These are phyloP conservation scores for Verbascum thapsus DNA, from an alignment of 257 asterid species.

Conservation along the genomic window DNA sequence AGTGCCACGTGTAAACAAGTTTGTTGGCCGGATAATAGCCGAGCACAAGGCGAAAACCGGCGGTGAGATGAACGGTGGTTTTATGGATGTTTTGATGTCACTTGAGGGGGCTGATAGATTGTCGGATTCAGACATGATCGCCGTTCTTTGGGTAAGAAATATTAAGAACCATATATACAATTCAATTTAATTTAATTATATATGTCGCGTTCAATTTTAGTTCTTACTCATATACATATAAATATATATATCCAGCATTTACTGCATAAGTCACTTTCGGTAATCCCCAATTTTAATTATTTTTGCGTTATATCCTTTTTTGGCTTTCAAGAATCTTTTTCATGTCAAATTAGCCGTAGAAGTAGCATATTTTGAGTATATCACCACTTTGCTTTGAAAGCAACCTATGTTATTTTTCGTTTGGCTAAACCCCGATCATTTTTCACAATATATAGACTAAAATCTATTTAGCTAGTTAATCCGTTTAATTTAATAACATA, in stretches of 20 bases:
- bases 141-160: slow-evolving; percentile 80
- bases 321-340: slow-evolving; percentile 9
- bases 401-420: not conserved
- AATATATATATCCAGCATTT: not conserved
- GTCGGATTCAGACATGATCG: slow-evolving; percentile 79
- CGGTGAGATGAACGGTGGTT: slow-evolving; percentile 34
- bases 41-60: slow-evolving; percentile 38
- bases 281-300: slow-evolving; percentile 28
- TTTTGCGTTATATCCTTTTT: not conserved
- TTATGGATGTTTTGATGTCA: slow-evolving; percentile 67
- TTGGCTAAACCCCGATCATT: not conserved
- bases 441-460: not conserved
- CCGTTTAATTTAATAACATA: too few relatives aligned
- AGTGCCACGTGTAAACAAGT: slow-evolving; percentile 66
- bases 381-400: slow-evolving; percentile 21
- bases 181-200: not conserved
- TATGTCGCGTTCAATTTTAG: slow-evolving; percentile 1
- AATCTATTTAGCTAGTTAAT: too few relatives aligned
- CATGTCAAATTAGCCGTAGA: slow-evolving; percentile 24
- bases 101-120: slow-evolving; percentile 55
- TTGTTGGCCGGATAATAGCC: slow-evolving; percentile 53
- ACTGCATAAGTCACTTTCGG: slow-evolving; percentile 40
- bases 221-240: not conserved
- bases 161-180: too few relatives aligned
- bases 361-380: slow-evolving; percentile 7